These are phyloP conservation scores for Colletotrichum scovillei DNA, from an alignment of 2,329 filamentous ascomycete genomes.

Conservation along the genomic window DNA sequence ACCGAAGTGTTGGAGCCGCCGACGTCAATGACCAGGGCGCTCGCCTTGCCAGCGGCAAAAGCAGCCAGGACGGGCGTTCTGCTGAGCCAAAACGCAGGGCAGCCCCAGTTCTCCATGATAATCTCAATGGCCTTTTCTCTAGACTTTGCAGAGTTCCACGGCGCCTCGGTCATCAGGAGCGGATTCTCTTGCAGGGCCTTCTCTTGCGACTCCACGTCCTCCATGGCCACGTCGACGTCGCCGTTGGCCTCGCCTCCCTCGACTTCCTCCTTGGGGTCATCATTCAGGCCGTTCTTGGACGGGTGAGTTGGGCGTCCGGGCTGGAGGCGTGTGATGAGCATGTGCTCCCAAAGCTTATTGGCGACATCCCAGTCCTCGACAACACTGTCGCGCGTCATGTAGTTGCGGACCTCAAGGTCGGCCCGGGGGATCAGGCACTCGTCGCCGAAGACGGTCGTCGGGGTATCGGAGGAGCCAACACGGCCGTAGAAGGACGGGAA, in stretches of 20 bases:
- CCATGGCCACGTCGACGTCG: slow-evolving; percentile 71
- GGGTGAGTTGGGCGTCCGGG: slow-evolving; percentile 77
- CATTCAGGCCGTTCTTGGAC: slow-evolving; percentile 82
- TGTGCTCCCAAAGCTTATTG: slow-evolving; percentile 90
- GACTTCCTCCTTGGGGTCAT: slow-evolving; percentile 66
- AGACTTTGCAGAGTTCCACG: slow-evolving; percentile 89
- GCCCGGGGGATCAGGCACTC: slow-evolving; percentile 84
- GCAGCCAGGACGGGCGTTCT: slow-evolving; percentile 89
- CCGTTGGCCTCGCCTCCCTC: slow-evolving; percentile 73
- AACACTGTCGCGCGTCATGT: slow-evolving; percentile 87
- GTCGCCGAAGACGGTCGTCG: slow-evolving; percentile 83
- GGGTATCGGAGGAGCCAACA: slow-evolving; percentile 58
- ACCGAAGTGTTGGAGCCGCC: slow-evolving; percentile 90
- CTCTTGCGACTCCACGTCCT: slow-evolving; percentile 66
- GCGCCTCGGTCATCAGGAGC: slow-evolving; percentile 91
- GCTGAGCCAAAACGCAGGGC: slow-evolving; percentile 93
- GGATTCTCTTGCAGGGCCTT: slow-evolving; percentile 91
- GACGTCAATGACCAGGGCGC: slow-evolving; percentile 91
- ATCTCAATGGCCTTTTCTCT: slow-evolving; percentile 96
- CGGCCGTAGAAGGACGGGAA: slow-evolving; percentile 90
- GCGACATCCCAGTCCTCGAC: slow-evolving; percentile 98
- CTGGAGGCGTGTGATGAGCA: slow-evolving; percentile 89
- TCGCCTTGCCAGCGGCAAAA: slow-evolving; percentile 93
- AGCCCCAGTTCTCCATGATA: slow-evolving; percentile 96
- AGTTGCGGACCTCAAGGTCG: slow-evolving; percentile 88